Percentiles rank a stretch among this genome's conserved stretches.
Conservation (phyloP, 768 basidiomycete species). For the Stropharia rugosoannulata region DNA sequence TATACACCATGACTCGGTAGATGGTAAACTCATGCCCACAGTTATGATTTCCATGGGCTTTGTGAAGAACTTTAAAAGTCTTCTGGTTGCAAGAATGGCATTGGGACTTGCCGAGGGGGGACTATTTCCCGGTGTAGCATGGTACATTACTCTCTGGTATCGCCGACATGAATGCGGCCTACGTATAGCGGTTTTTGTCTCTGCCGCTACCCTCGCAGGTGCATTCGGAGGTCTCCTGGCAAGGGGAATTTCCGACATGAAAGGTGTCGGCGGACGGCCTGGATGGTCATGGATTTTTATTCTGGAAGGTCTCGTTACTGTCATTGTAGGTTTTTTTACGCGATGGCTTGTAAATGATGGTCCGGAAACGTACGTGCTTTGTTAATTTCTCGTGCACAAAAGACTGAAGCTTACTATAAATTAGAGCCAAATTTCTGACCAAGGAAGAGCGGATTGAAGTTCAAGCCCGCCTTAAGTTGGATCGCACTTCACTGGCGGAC, state of each 20-base stretch:
- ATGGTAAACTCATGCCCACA: conserved; percentile 2
- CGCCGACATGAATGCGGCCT: conserved; percentile 30
- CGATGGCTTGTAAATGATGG: conserved; percentile 25
- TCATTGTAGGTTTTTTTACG: conserved; percentile 25
- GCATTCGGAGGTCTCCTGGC: conserved; percentile 32
- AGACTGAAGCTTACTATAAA: background rate
- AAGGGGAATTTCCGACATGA: conserved; percentile 26
- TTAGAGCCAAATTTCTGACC: conserved; percentile 28
- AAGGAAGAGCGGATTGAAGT: conserved; percentile 28
- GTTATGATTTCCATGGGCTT: conserved; percentile 31
- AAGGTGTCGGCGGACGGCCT: conserved; percentile 22
- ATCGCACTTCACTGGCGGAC: conserved; percentile 26
- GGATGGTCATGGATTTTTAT: conserved; percentile 37
- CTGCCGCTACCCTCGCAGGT: conserved; percentile 28
- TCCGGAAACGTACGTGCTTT: conserved; percentile 25
- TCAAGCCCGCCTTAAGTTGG: conserved; percentile 23
- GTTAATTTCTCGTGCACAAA: background rate
- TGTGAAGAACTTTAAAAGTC: conserved; percentile 21
- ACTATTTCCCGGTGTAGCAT: conserved; percentile 30
- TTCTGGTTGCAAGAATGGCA: conserved; percentile 25
- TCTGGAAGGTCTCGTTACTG: conserved; percentile 27
- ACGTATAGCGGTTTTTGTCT: conserved; percentile 33
- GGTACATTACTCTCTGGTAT: conserved; percentile 31
- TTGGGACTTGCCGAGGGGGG: conserved; percentile 30
- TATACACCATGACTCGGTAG: background rate